Base-by-base conservation (phyloP, 805 yeast genomes). In the Millerozyma miso region DNA sequence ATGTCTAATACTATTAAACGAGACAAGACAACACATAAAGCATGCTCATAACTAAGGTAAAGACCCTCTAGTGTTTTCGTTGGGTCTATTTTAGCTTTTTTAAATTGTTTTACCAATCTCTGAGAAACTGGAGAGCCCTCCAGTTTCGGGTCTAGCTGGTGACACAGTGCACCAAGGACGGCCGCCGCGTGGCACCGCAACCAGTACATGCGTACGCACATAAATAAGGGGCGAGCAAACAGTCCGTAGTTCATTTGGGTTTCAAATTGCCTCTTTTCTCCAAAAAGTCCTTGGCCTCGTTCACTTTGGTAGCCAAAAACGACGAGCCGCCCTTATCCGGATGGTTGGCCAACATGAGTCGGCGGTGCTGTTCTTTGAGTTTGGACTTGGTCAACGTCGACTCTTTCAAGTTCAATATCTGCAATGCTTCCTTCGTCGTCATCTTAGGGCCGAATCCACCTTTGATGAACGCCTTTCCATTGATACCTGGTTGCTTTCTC, bases 311-410 rank as follows among this genome's bases (percentile, higher is more conserved):
- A 37, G 97, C 96, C 62, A 90, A 62, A 55, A 77, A 88, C 19
- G 95, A 86, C 8, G 95, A 84, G 2, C 97, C 97, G 29, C 97
- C 97, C 59, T 82, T 85, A 69, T 90, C 97, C 8, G 97, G 97
- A 59, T 90, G 97, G 62, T 90, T 90, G 39, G 85, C 77, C 65
- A 88, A 65, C 93, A 90, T 86, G 55, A 89, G 83, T 53, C 73
- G 73, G 66, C 96, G 79, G 60, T 90, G 96, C 46, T 81, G 82
- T 48, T 83, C 88, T 58, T 85, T 84, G 55, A 89, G 71, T 54
- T 74, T 81, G 46, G 81, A 76, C 62, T 78, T 80, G 34, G 78
- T 72, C 56, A 81, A 65, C 17, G 76, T 80, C 31, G 79, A 70
- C 60, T 85, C 93, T 50, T 77, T 81, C 54, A 89, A 69, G 55